These are phyloP conservation scores for Pseudocercospora pini-densiflorae DNA, from an alignment of 2,329 filamentous ascomycete genomes.

Conservation along the genomic window DNA sequence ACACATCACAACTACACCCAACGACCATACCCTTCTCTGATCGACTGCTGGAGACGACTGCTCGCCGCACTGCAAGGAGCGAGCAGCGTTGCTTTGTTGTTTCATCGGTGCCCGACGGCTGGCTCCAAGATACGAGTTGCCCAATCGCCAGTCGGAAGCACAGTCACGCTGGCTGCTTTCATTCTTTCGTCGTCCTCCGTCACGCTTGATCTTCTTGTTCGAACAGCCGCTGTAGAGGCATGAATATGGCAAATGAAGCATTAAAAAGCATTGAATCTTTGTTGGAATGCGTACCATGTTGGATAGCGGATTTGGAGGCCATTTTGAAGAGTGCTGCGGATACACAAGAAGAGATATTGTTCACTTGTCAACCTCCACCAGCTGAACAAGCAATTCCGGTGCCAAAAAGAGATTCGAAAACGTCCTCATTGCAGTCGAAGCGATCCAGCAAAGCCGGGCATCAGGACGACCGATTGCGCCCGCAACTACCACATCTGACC, in stretches of 20 bases:
- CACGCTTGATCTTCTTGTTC: background rate
- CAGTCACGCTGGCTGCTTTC: constrained; percentile 2
- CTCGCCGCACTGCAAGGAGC: background rate
- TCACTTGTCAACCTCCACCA: constrained; percentile 30
- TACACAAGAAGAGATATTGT: constrained; percentile 36
- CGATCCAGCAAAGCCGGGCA: constrained; percentile 6
- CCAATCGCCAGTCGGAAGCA: background rate
- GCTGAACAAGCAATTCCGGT: constrained; percentile 12
- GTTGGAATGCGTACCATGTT: constrained; percentile 37
- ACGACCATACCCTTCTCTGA: constrained; percentile 5
- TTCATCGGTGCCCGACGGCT: background rate
- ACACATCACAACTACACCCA: constrained; percentile 10
- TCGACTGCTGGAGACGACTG: background rate
- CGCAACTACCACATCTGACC: constrained; percentile 34
- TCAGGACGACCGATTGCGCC: constrained; percentile 20
- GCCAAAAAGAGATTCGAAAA: constrained; percentile 23
- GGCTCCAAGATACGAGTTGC: background rate
- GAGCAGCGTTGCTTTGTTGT: background rate
- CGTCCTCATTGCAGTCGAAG: constrained; percentile 33
- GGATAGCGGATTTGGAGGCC: constrained; percentile 39
- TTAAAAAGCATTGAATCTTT: constrained; percentile 36
- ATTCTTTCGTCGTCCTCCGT: constrained; percentile 1
- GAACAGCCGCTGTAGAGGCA: constrained; percentile 8
- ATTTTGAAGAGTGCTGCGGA: constrained; percentile 33
- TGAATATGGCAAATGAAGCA: constrained; percentile 39